Evolutionary conservation across 306 rosid genomes (phyloP).

Genomic region (Pueraria montana): DNA sequence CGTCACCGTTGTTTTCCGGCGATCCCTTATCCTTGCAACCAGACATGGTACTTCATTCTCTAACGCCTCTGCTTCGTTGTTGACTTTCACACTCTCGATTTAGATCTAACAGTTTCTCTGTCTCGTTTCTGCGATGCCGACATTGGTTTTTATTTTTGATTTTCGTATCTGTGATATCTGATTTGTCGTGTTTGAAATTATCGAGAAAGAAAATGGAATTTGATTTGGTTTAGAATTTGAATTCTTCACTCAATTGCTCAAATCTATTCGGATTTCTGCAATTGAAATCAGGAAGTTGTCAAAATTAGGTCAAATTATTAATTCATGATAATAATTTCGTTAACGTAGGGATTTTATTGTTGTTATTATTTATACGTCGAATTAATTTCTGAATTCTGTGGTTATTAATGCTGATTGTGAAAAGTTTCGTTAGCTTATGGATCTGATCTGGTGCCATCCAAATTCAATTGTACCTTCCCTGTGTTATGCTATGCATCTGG

Average conservation of each 20-base stretch:
- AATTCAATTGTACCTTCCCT: not conserved
- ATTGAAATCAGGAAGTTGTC: not conserved
- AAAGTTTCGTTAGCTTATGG: not conserved
- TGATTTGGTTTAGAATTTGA: not conserved
- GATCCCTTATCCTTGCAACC: conserved; percentile 16
- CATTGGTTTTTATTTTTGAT: not conserved
- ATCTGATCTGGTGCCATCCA: conserved; percentile 25
- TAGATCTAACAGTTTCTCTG: conserved; percentile 12
- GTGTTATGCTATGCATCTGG: not conserved
- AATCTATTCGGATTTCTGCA: not conserved
- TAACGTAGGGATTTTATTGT: not conserved
- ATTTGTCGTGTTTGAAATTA: not conserved
- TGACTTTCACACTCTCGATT: conserved; percentile 4
- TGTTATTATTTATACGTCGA: not conserved
- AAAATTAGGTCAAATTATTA: not conserved
- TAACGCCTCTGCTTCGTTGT: not conserved
- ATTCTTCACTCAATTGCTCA: not conserved
- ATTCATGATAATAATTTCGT: not conserved
- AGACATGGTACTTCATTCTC: conserved; percentile 47
- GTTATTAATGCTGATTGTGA: not conserved
- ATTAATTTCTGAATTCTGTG: not conserved
- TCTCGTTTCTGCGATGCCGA: not conserved
- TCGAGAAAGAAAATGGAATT: not conserved
- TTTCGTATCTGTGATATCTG: not conserved
- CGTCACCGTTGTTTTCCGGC: conserved; percentile 35